Conservation (phyloP, 2,329 filamentous ascomycete species). For the Phyllachora maydis region DNA sequence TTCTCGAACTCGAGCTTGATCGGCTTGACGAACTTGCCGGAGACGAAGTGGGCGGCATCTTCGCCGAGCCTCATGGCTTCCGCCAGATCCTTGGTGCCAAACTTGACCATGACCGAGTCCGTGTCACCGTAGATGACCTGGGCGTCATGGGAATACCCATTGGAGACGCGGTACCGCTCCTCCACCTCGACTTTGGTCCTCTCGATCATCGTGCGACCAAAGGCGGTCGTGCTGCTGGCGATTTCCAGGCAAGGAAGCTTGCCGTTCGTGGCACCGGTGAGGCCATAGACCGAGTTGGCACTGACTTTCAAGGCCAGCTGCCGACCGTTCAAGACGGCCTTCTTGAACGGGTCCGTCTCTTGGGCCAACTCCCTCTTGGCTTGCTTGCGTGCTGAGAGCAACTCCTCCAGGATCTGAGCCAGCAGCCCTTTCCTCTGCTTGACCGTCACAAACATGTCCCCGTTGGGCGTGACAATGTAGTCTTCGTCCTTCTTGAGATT, state of each 20-base stretch:
- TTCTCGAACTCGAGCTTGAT: slow-evolving; percentile 99
- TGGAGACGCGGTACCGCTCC: slow-evolving; percentile 70
- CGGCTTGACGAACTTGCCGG: slow-evolving; percentile 79
- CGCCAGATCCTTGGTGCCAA: slow-evolving; percentile 68
- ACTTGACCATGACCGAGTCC: slow-evolving; percentile 99
- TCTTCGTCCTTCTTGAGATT: slow-evolving; percentile 72
- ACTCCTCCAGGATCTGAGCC: slow-evolving; percentile 86
- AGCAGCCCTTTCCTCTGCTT: slow-evolving; percentile 83
- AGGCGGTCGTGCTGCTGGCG: slow-evolving; percentile 90
- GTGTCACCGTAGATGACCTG: slow-evolving; percentile 98
- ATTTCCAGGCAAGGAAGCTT: slow-evolving; percentile 91
- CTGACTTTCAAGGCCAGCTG: slow-evolving; percentile 92
- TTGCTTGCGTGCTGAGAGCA: slow-evolving; percentile 78
- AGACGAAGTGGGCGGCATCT: slow-evolving; percentile 76
- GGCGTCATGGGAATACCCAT: slow-evolving; percentile 86
- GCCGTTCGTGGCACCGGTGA: slow-evolving; percentile 88
- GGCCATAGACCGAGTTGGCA: slow-evolving; percentile 92
- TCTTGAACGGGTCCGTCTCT: slow-evolving; percentile 92
- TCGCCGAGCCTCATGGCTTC: slow-evolving; percentile 92
- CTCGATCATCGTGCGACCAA: slow-evolving; percentile 97
- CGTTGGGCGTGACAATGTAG: slow-evolving; percentile 90
- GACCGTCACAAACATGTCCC: slow-evolving; percentile 75
- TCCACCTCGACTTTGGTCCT: slow-evolving; percentile 95
- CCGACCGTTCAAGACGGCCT: slow-evolving; percentile 91
- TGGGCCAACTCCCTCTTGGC: slow-evolving; percentile 77